Evolutionary conservation across 768 basidiomycete genomes (phyloP), one percentile per base, ranked within the genome.

Genomic region (Kwoniella dendrophila): DNA sequence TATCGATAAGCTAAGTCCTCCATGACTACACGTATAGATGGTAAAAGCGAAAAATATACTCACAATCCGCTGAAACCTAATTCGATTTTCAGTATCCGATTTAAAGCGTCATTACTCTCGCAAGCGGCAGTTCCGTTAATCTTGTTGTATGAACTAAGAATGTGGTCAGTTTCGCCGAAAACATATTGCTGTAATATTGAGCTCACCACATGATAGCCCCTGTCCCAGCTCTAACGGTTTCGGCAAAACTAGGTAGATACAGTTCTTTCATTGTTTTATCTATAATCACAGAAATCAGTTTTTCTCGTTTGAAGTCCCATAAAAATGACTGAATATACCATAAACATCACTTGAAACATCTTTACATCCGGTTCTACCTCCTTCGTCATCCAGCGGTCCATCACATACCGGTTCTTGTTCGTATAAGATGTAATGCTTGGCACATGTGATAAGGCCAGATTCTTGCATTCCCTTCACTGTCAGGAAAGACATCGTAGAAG

Each of bases 81-180:
- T 52, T 78, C 78, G 8, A 62, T 68, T 67, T 81, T 81, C 49
- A 81, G 57, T 3, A 79, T 56, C 20, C 64, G 53, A 61, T 79
- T 81, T 44, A 73, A 66, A 6, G 72, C 66, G 32, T 71, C 58
- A 32, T 68, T 61, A 61, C 76, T 80, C 41, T 73, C 67, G 53
- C 77, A 79, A 6, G 78, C 70, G 41, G 75, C 69, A 2, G 77
- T 79, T 8, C 79, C 78, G 60, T 80, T 79, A 64, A 80, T 71
- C 32, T 57, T 48, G 65, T 76, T 76, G 56, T 76, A 73, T 12
- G 72, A 76, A 63, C 71, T 71, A 41, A 6, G 22, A 33, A 11
- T 30, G 10, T 2, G 18, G n/a, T n/a, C n/a, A n/a, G n/a, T n/a
- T n/a, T n/a, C n/a, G n/a, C n/a, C n/a, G n/a, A n/a, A n/a, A 20